Evolutionary conservation across 306 rosid genomes (phyloP), one percentile per base, ranked within the genome.

Genomic region (Geum urbanum): DNA sequence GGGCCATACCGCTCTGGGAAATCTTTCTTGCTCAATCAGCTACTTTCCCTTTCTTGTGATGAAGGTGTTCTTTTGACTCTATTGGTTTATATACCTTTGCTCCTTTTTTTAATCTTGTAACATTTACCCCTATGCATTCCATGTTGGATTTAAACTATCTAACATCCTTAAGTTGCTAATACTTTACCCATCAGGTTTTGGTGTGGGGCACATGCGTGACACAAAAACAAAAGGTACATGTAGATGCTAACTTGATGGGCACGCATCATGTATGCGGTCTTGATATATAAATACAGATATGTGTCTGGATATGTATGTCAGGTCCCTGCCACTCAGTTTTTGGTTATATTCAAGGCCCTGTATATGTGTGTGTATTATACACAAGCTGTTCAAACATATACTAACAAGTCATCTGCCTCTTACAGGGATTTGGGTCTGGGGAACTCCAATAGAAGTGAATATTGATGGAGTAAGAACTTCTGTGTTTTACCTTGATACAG

Each of bases 141-240:
- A 65, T 76, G 56, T 48, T 44, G 43, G 63, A 59, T 63, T 84
- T 71, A 19, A 35, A 66, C 40, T 32, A 59, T 72, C 52, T 79
- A 35, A 45, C 60, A 37, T 40, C 37, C 43, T 72, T 49, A 27
- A 53, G 19, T 5, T 60, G 43, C 56, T 60, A 15, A 63, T 18
- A 53, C 63, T 37, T 74, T 63, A 72, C 40, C 77, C 73, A 48
- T 15, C 84, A 94, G 98, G 98, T 56, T 94, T 90, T 81, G 98
- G 96, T 71, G 98, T 94, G 72, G 98, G 98, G 78, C 98, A 94
- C 90, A 83, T 84, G 92, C 97, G 98, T 69, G 98, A 90, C 81
- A 88, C 96, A 75, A 84, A 92, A 76, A 92, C 98, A 66, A 92
- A 90, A 84, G 98, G 98, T 94, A 76, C 70, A 54, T 72, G 48